Conservation (phyloP, 768 basidiomycete species). For the Mycena filopes region DNA sequence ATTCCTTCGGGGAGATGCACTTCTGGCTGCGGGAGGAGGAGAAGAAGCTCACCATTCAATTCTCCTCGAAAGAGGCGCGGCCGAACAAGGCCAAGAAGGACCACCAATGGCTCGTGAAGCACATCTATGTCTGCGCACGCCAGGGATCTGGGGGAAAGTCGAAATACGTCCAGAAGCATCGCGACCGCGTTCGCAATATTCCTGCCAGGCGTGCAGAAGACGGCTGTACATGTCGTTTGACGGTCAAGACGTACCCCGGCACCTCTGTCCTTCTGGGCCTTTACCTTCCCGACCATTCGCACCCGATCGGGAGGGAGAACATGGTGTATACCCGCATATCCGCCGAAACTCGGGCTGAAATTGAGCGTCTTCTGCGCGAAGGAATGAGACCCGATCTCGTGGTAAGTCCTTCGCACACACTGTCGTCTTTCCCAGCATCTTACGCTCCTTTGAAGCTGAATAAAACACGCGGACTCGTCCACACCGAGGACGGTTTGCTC, state of each 20-base stretch:
- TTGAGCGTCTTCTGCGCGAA: background rate
- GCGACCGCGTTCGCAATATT: conserved; percentile 3
- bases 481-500: too few species aligned
- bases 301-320: conserved; percentile 13
- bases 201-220: background rate
- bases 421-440: too few species aligned
- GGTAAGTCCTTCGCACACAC: conserved; percentile 12
- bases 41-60: conserved; percentile 1
- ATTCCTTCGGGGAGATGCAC: too few species aligned
- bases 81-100: background rate
- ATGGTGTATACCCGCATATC: background rate
- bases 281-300: conserved; percentile 19
- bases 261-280: background rate
- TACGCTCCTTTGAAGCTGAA: too few species aligned
- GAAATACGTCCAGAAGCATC: conserved; percentile 4
- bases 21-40: too few species aligned
- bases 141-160: conserved; percentile 6
- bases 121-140: conserved; percentile 17
- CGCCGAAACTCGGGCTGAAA: background rate
- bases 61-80: conserved; percentile 10
- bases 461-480: too few species aligned
- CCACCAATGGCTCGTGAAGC: background rate
- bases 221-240: conserved; percentile 7
- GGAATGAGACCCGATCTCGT: background rate
- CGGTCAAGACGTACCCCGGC: conserved; percentile 19